Percentiles rank a stretch among this genome's conserved stretches.
These are phyloP conservation scores for Lecanicillium sp. DNA, from an alignment of 2,329 filamentous ascomycete genomes.

Conservation along the genomic window DNA sequence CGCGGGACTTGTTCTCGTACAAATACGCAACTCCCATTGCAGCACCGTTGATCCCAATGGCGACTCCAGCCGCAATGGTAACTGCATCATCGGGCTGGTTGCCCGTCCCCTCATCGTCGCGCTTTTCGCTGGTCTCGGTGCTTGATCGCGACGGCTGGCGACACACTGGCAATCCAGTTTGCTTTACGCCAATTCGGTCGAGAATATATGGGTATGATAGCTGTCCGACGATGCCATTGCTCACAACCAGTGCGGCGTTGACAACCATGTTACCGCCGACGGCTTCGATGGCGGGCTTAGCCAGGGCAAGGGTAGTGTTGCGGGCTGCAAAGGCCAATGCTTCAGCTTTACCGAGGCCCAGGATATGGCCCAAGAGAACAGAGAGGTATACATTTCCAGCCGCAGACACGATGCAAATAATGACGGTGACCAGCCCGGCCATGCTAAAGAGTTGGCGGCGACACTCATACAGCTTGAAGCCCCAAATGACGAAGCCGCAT, in stretches of 20 bases:
- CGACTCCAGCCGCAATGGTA: constrained; percentile 41
- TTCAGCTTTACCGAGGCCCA: constrained; percentile 27
- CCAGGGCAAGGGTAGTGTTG: constrained; percentile 42
- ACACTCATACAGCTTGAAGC: constrained; percentile 45
- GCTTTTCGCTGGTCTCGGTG: background rate
- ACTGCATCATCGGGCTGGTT: constrained; percentile 20
- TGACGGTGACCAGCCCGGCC: constrained; percentile 30
- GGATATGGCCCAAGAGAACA: constrained; percentile 25
- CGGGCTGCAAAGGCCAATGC: constrained; percentile 41
- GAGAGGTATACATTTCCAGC: constrained; percentile 34
- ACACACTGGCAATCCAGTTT: background rate
- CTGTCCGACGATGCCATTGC: constrained; percentile 40
- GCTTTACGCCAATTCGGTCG: constrained; percentile 19
- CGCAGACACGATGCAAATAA: constrained; percentile 29
- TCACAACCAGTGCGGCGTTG: constrained; percentile 43
- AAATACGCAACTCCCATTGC: constrained; percentile 53
- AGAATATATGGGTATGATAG: constrained; percentile 28
- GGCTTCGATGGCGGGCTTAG: constrained; percentile 36
- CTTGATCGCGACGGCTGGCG: background rate
- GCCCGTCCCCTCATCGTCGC: background rate
- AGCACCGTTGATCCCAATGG: constrained; percentile 50
- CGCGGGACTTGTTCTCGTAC: constrained; percentile 43
- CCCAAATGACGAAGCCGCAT: constrained; percentile 44
- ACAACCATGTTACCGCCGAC: constrained; percentile 37
- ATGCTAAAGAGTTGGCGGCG: constrained; percentile 36